A percentile compares a stretch with the other conserved stretches of the same genome.
Conservation (phyloP, 495 filamentous ascomycete species). For the Lasiosphaeria miniovina region DNA sequence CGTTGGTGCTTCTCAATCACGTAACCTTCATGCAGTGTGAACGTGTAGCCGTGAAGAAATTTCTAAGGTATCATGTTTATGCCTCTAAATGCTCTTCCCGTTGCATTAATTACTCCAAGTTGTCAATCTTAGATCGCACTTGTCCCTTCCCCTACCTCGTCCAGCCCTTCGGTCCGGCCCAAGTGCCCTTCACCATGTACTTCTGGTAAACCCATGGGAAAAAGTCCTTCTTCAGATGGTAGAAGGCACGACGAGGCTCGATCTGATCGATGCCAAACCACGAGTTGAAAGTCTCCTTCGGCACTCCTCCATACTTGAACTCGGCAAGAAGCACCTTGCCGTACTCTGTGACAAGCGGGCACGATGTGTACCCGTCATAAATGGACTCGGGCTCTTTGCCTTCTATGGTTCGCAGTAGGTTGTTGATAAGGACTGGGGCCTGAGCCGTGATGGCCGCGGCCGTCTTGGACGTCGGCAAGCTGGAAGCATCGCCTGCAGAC, state of each 20-base stretch:
- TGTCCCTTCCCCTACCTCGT: slow-evolving; percentile 17
- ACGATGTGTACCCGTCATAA: slow-evolving; percentile 70
- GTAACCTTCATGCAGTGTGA: too few species aligned
- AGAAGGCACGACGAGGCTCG: slow-evolving; percentile 54
- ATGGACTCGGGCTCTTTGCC: slow-evolving; percentile 50
- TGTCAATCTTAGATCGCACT: too few species aligned
- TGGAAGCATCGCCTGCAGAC: slow-evolving; percentile 65
- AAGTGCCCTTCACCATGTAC: slow-evolving; percentile 58
- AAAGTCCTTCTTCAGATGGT: slow-evolving; percentile 68
- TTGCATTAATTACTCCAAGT: too few species aligned
- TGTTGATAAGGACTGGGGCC: slow-evolving; percentile 57
- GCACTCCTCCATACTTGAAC: slow-evolving; percentile 70
- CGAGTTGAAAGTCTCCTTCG: slow-evolving; percentile 63
- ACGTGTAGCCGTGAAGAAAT: too few species aligned
- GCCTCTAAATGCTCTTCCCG: too few species aligned
- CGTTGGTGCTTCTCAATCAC: too few species aligned
- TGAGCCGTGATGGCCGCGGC: slow-evolving; percentile 64
- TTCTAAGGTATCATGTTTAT: too few species aligned
- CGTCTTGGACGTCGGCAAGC: slow-evolving; percentile 65
- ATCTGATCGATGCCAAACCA: slow-evolving; percentile 58
- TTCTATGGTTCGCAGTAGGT: slow-evolving; percentile 51
- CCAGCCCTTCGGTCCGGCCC: slow-evolving; percentile 59
- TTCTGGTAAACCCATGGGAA: slow-evolving; percentile 66
- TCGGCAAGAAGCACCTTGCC: slow-evolving; percentile 66
- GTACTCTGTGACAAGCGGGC: slow-evolving; percentile 63